Conservation (phyloP, 1,284 basidiomycete genomes). For the Erythrobasidium hasegawianum region DNA sequence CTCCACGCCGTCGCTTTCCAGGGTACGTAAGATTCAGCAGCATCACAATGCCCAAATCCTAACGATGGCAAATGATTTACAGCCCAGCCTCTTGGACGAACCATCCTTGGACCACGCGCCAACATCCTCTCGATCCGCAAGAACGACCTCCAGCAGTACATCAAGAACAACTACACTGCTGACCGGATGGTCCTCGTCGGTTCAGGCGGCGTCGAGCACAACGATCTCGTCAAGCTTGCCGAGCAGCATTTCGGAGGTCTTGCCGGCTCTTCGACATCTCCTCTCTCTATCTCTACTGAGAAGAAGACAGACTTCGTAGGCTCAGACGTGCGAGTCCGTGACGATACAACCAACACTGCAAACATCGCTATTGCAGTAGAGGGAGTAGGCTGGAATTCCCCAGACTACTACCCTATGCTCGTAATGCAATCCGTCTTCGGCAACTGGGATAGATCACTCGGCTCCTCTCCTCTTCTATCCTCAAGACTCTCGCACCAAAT, state of each 20-base stretch:
- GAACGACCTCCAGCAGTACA: conserved; percentile 84
- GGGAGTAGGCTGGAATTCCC: conserved; percentile 94
- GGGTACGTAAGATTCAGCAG: too few species aligned
- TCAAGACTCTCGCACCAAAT: conserved; percentile 89
- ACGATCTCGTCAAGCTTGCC: conserved; percentile 88
- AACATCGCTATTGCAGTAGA: conserved; percentile 97
- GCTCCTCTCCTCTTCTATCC: conserved; percentile 81
- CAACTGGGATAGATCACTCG: conserved; percentile 98
- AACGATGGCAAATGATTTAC: too few species aligned
- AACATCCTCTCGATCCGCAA: conserved; percentile 96
- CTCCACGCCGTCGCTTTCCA: conserved; percentile 95
- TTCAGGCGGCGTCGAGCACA: conserved; percentile 89
- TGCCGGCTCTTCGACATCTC: conserved; percentile 72
- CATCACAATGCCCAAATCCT: too few species aligned
- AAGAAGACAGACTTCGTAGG: conserved; percentile 80
- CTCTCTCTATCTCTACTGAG: conserved; percentile 79
- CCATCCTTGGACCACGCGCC: conserved; percentile 92
- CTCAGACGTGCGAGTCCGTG: conserved; percentile 91
- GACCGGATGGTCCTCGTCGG: conserved; percentile 99
- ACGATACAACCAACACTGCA: conserved; percentile 82
- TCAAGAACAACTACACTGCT: conserved; percentile 96
- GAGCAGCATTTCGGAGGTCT: conserved; percentile 88
- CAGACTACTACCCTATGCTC: conserved; percentile 99
- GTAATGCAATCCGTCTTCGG: conserved; percentile 98
- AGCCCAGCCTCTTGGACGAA: conserved; percentile 83